Conservation (phyloP, 768 basidiomycete genomes). For the Kwoniella bestiolae region DNA sequence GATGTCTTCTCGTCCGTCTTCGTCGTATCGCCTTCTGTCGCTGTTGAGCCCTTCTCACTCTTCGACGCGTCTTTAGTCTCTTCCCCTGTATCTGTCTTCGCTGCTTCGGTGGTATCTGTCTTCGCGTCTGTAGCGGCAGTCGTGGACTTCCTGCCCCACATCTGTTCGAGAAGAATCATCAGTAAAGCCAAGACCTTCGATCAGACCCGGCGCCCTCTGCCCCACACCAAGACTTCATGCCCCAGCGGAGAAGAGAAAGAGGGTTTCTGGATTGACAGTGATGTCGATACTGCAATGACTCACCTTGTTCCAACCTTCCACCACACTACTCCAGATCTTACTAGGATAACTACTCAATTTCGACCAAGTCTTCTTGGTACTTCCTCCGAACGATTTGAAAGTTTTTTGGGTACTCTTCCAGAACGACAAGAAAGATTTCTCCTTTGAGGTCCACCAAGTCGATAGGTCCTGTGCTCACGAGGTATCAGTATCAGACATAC, state of each 20-base stretch:
- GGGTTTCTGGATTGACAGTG: too few relatives aligned
- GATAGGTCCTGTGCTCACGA: neutral
- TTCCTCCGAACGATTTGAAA: neutral
- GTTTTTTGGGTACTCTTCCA: neutral
- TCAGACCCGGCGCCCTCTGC: too few relatives aligned
- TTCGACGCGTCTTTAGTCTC: neutral
- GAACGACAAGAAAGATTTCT: slow-evolving; percentile 4
- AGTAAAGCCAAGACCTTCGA: too few relatives aligned
- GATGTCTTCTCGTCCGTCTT: neutral
- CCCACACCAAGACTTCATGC: too few relatives aligned
- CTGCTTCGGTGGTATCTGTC: neutral
- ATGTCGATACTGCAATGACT: too few relatives aligned
- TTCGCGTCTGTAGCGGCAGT: neutral
- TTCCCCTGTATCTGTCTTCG: neutral
- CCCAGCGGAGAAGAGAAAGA: too few relatives aligned
- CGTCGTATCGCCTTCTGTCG: slow-evolving; percentile 1
- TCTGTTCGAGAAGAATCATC: too few relatives aligned
- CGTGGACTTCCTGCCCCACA: neutral
- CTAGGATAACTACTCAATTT: slow-evolving; percentile 3
- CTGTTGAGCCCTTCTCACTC: neutral
- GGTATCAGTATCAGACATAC: neutral
- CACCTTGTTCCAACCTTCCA: neutral
- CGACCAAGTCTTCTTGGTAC: slow-evolving; percentile 1
- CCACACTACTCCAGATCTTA: slow-evolving; percentile 2
- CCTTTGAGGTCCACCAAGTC: neutral